Evolutionary conservation across 2,329 filamentous ascomycete genomes (phyloP).

Genomic region (Hypoxylon sp.): DNA sequence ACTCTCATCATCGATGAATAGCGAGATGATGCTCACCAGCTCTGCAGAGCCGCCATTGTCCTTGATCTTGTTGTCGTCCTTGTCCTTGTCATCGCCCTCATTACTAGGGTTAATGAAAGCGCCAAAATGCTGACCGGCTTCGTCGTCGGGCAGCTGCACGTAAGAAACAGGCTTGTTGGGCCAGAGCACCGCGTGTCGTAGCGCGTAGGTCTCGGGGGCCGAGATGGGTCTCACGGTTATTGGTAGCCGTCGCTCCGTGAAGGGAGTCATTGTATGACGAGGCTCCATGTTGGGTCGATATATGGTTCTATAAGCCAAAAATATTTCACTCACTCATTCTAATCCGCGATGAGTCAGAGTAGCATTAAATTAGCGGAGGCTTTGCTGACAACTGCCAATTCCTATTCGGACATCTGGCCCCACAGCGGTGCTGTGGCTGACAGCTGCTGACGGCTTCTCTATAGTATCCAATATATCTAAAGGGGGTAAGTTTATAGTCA

Average conservation of each 20-base stretch:
- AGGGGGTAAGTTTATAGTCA: conserved; percentile 34
- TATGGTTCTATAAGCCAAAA: conserved; percentile 31
- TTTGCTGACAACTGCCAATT: conserved; percentile 33
- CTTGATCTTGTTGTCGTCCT: neutral
- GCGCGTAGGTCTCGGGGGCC: conserved; percentile 40
- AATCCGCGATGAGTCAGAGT: conserved; percentile 23
- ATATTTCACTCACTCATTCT: conserved; percentile 9
- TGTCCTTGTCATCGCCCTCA: neutral
- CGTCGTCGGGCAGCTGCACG: conserved; percentile 46
- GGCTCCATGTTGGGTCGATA: conserved; percentile 39
- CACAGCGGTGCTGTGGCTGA: conserved; percentile 28
- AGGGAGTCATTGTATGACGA: conserved; percentile 14
- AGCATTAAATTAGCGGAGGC: conserved; percentile 23
- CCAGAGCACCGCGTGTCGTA: conserved; percentile 47
- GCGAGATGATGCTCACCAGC: conserved; percentile 45
- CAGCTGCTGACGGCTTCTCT: conserved; percentile 30
- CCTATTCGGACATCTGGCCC: conserved; percentile 36
- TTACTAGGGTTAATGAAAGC: conserved; percentile 31
- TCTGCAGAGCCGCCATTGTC: conserved; percentile 14
- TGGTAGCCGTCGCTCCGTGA: conserved; percentile 15
- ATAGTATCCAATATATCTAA: conserved; percentile 18
- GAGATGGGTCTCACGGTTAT: conserved; percentile 40
- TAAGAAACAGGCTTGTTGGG: conserved; percentile 44
- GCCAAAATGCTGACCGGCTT: conserved; percentile 44
- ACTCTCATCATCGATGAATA: conserved; percentile 41